Conservation (phyloP, 2,329 filamentous ascomycete species). For the Aspergillus brasiliensis region DNA sequence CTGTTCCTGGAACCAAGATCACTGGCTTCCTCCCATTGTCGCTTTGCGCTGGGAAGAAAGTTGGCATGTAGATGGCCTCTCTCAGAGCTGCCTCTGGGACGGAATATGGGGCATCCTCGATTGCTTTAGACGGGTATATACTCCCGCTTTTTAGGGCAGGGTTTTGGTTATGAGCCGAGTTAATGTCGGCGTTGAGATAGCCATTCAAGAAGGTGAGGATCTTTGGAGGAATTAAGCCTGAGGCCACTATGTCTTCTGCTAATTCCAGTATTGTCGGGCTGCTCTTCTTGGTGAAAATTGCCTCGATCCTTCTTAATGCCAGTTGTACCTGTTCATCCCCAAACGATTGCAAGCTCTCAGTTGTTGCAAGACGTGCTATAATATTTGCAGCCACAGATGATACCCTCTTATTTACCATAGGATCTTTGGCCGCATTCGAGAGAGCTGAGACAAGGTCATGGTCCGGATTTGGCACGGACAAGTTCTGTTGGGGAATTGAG, state of each 20-base stretch:
- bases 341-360: neutral
- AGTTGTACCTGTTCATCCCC: neutral
- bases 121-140: constrained; percentile 23
- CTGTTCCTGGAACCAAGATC: constrained; percentile 58
- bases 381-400: neutral
- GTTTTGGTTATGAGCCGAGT: constrained; percentile 22
- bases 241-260: constrained; percentile 9
- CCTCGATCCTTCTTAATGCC: constrained; percentile 2
- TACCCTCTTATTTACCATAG: neutral
- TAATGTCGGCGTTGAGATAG: constrained; percentile 18
- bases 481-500: neutral
- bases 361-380: neutral
- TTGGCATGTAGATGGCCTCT: constrained; percentile 56
- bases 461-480: neutral
- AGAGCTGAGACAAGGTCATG: constrained; percentile 6
- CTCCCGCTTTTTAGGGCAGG: neutral
- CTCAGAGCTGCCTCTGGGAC: constrained; percentile 51
- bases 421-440: neutral
- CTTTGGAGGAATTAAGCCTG: constrained; percentile 19
- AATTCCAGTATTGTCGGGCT: constrained; percentile 1
- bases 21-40: constrained; percentile 45
- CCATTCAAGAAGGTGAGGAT: constrained; percentile 19
- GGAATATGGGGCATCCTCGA: constrained; percentile 53
- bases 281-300: constrained; percentile 6
- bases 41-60: constrained; percentile 50